These are phyloP conservation scores for Eutrema heterophyllum DNA, from an alignment of 345 rosid genomes.

Conservation along the genomic window DNA sequence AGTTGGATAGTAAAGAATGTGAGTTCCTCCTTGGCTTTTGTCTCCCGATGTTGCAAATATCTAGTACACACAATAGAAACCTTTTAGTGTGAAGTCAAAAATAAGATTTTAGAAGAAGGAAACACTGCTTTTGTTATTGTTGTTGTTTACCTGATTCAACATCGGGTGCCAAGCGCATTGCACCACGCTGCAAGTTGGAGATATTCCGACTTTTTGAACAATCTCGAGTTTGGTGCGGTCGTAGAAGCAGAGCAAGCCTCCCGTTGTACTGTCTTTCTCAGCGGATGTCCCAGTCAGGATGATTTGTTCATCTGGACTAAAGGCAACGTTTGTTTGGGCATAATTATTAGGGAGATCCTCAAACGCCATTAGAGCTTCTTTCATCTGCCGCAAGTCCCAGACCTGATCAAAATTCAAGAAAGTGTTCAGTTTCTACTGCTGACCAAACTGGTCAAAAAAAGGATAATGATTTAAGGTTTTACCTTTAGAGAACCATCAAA, in stretches of 20 bases:
- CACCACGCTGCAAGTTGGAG: constrained; percentile 83
- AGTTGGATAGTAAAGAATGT: constrained; percentile 76
- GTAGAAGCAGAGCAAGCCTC: constrained; percentile 84
- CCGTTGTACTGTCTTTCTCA: constrained; percentile 76
- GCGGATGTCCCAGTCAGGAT: constrained; percentile 92
- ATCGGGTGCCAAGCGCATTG: constrained; percentile 93
- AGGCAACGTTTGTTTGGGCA: constrained; percentile 46
- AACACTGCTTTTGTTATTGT: not conserved
- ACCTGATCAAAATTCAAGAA: too few relatives aligned
- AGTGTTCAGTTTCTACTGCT: too few relatives aligned
- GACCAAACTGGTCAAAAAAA: too few relatives aligned
- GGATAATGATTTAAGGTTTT: too few relatives aligned
- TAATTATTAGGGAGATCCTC: too few relatives aligned
- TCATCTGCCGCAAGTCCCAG: too few relatives aligned
- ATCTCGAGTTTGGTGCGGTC: constrained; percentile 71
- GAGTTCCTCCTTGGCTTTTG: constrained; percentile 87
- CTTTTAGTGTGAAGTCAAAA: not conserved
- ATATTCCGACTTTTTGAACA: constrained; percentile 79
- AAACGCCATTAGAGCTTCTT: too few relatives aligned
- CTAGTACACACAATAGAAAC: constrained; percentile 25
- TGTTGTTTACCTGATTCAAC: constrained; percentile 74
- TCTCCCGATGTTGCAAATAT: constrained; percentile 89
- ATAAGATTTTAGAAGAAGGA: not conserved
- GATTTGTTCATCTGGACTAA: constrained; percentile 90
- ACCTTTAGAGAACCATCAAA: too few relatives aligned